A percentile compares a stretch with the other conserved stretches of the same genome.
phyloP scores from a whole-genome alignment of 352 stramenopile species.

The Pythium angustatum region DNA sequence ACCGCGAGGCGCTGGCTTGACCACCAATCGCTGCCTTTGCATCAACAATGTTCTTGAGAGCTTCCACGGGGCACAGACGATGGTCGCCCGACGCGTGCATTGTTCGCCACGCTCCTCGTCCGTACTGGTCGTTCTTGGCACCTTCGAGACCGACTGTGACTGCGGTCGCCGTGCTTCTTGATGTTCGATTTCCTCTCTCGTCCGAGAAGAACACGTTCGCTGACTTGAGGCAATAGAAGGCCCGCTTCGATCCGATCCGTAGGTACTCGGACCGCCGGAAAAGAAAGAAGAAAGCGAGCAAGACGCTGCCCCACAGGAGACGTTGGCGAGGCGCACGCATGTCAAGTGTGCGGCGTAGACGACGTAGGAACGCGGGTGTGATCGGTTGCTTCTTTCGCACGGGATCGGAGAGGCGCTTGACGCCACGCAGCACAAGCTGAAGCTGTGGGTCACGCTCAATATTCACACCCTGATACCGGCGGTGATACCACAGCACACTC shows the following conservation, averaged over 20 bases:
- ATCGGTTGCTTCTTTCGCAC: constrained; percentile 30
- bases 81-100: constrained; percentile 23
- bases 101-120: constrained; percentile 20
- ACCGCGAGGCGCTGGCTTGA: not conserved
- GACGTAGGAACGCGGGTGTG: constrained; percentile 24
- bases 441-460: constrained; percentile 10
- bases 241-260: not conserved
- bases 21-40: not conserved
- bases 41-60: constrained; percentile 4
- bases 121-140: constrained; percentile 30
- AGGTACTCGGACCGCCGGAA: constrained; percentile 27
- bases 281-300: constrained; percentile 34
- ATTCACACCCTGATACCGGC: constrained; percentile 8
- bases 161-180: not conserved
- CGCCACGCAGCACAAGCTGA: constrained; percentile 22
- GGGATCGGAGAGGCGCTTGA: constrained; percentile 25
- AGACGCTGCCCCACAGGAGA: constrained; percentile 28
- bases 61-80: constrained; percentile 20
- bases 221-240: constrained; percentile 22
- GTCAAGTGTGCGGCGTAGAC: constrained; percentile 11
- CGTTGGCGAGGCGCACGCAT: constrained; percentile 10
- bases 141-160: constrained; percentile 28
- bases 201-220: constrained; percentile 24
- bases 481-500: constrained; percentile 27
- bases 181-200: not conserved